A percentile compares a stretch with the other conserved stretches of the same genome.
phyloP scores from a whole-genome alignment of 345 rosid species.

The Hibiscus mutabilis region DNA sequence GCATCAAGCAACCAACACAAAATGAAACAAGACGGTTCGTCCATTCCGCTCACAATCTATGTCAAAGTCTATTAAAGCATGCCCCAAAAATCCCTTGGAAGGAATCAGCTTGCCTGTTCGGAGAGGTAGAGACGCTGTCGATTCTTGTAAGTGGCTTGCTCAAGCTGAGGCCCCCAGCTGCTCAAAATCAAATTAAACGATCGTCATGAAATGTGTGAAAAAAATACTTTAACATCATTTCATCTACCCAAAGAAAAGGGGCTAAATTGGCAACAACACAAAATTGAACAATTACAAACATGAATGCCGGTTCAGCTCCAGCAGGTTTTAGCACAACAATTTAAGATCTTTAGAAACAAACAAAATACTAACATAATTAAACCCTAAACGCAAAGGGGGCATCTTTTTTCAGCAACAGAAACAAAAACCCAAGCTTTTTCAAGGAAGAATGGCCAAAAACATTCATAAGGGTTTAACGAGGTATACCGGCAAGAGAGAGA shows the following conservation, averaged over 20 bases:
- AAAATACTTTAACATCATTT: too few species aligned
- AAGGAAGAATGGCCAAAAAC: background rate
- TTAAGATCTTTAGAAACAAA: background rate
- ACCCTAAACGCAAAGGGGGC: background rate
- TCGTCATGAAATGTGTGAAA: background rate
- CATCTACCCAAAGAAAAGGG: background rate
- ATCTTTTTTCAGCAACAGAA: background rate
- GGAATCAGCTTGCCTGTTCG: constrained; percentile 44
- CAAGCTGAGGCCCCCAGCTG: constrained; percentile 91
- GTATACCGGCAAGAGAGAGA: constrained; percentile 94
- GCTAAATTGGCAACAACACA: constrained; percentile 1
- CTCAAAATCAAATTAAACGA: constrained; percentile 10
- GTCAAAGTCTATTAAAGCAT: background rate
- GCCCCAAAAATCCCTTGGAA: background rate
- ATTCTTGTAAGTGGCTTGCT: constrained; percentile 72
- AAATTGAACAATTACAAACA: background rate
- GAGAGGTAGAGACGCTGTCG: constrained; percentile 85
- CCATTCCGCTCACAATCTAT: background rate
- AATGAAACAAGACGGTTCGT: background rate
- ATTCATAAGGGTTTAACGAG: constrained; percentile 6
- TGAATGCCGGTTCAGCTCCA: background rate
- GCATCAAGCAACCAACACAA: background rate
- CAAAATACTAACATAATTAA: background rate
- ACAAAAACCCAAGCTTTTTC: background rate
- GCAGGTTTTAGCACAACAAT: background rate